Evolutionary conservation across 352 stramenopile genomes (phyloP).

Genomic region (Pythium rishiriense): DNA sequence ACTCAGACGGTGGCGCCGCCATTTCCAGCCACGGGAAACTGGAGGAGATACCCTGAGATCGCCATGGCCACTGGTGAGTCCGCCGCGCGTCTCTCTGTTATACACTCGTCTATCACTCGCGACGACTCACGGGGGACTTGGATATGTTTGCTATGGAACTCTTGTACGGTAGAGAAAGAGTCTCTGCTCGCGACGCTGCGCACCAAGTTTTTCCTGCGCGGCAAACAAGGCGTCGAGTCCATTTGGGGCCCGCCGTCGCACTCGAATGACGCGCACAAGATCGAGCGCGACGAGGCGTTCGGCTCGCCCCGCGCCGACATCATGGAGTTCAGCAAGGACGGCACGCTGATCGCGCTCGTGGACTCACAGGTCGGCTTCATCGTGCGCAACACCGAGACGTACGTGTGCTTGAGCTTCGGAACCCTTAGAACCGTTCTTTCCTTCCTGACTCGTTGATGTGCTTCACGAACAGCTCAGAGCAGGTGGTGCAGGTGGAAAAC

Average conservation of each 20-base stretch:
- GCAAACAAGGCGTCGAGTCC: conserved; percentile 72
- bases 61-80: conserved; percentile 12
- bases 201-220: conserved; percentile 86
- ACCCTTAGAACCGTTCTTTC: neutral
- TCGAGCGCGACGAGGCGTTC: conserved; percentile 60
- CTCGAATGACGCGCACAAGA: conserved; percentile 40
- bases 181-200: conserved; percentile 35
- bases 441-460: neutral
- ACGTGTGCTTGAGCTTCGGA: neutral
- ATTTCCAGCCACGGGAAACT: conserved; percentile 8
- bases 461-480: conserved; percentile 40
- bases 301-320: conserved; percentile 48
- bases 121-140: neutral
- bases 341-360: conserved; percentile 66
- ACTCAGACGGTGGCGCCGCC: conserved; percentile 17
- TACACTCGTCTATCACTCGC: neutral
- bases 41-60: neutral
- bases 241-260: conserved; percentile 70
- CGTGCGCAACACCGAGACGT: conserved; percentile 68
- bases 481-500: conserved; percentile 65
- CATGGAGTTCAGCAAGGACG: conserved; percentile 77
- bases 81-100: neutral
- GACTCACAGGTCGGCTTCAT: conserved; percentile 60
- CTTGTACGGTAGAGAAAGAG: conserved; percentile 12
- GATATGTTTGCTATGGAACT: neutral